Percentiles rank a stretch among this genome's conserved stretches.
Evolutionary conservation across 2,329 filamentous ascomycete genomes (phyloP).

Genomic region (Lasiodiplodia citricola): DNA sequence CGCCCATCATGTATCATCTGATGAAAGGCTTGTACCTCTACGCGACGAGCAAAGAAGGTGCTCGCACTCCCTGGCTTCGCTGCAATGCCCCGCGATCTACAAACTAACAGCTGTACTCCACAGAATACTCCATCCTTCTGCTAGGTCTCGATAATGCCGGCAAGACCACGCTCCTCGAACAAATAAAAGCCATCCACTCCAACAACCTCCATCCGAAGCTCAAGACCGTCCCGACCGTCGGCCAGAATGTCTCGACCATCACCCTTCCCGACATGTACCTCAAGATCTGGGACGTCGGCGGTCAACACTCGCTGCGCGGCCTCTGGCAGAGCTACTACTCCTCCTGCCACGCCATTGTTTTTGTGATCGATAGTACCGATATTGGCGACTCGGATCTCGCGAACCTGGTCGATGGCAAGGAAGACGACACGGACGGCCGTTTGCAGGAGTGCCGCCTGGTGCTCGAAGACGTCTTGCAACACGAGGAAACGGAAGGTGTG

Average conservation of each 20-base stretch:
- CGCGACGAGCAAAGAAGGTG: constrained; percentile 93
- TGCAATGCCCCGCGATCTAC: constrained; percentile 10
- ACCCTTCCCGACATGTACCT: constrained; percentile 93
- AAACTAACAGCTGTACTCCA: constrained; percentile 6
- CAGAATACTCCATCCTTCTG: constrained; percentile 96
- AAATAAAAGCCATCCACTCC: constrained; percentile 88
- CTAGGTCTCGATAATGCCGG: constrained; percentile 97
- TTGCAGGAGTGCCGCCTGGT: constrained; percentile 89
- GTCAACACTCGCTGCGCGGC: constrained; percentile 84
- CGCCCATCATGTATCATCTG: constrained; percentile 83
- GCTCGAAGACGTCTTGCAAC: constrained; percentile 85
- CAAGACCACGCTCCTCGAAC: constrained; percentile 96
- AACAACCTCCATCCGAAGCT: constrained; percentile 69
- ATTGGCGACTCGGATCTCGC: constrained; percentile 81
- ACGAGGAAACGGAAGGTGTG: constrained; percentile 87
- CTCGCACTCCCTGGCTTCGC: constrained; percentile 11
- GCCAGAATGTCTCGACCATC: constrained; percentile 94
- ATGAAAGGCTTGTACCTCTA: constrained; percentile 93
- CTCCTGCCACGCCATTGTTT: constrained; percentile 94
- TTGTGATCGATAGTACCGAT: constrained; percentile 95
- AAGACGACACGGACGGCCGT: constrained; percentile 54
- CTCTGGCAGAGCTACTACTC: constrained; percentile 97
- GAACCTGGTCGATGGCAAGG: constrained; percentile 43
- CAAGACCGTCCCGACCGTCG: constrained; percentile 94
- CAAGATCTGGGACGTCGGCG: constrained; percentile 98